Evolutionary conservation across 2,329 filamentous ascomycete genomes (phyloP).

Genomic region (Ilyonectria sp.): DNA sequence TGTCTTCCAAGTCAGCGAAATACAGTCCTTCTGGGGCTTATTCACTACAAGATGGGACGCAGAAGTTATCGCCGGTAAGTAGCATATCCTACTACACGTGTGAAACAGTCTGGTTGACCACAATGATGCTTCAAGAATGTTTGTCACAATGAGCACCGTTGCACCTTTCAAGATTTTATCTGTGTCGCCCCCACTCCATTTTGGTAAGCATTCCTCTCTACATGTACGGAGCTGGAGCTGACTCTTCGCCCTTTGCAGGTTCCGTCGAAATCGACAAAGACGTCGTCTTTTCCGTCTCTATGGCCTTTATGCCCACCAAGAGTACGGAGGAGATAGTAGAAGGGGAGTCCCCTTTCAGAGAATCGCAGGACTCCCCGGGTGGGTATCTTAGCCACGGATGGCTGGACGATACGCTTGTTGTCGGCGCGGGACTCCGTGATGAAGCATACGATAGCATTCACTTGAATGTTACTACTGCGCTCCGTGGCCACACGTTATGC

Average conservation of each 20-base stretch:
- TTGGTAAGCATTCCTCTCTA: slow-evolving; percentile 5
- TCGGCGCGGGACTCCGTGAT: slow-evolving; percentile 16
- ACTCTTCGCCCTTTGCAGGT: background rate
- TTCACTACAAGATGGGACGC: slow-evolving; percentile 13
- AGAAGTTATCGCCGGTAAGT: slow-evolving; percentile 20
- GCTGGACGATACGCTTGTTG: slow-evolving; percentile 20
- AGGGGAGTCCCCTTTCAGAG: slow-evolving; percentile 7
- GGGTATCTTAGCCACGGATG: slow-evolving; percentile 20
- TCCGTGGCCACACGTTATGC: slow-evolving; percentile 23
- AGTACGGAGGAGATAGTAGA: background rate
- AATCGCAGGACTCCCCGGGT: slow-evolving; percentile 10
- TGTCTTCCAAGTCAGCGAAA: slow-evolving; percentile 17
- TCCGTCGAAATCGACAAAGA: slow-evolving; percentile 17
- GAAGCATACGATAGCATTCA: slow-evolving; percentile 19
- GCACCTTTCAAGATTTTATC: slow-evolving; percentile 16
- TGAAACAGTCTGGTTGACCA: background rate
- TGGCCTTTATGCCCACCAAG: slow-evolving; percentile 20
- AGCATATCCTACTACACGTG: background rate
- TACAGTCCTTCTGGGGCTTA: slow-evolving; percentile 18
- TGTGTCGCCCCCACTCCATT: slow-evolving; percentile 17
- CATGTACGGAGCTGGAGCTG: background rate
- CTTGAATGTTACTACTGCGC: background rate
- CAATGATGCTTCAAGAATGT: slow-evolving; percentile 5
- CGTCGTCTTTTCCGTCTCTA: slow-evolving; percentile 21
- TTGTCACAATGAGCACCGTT: slow-evolving; percentile 19